phyloP scores from a whole-genome alignment of 2,329 filamentous ascomycete species.

The Nemania sp. region DNA sequence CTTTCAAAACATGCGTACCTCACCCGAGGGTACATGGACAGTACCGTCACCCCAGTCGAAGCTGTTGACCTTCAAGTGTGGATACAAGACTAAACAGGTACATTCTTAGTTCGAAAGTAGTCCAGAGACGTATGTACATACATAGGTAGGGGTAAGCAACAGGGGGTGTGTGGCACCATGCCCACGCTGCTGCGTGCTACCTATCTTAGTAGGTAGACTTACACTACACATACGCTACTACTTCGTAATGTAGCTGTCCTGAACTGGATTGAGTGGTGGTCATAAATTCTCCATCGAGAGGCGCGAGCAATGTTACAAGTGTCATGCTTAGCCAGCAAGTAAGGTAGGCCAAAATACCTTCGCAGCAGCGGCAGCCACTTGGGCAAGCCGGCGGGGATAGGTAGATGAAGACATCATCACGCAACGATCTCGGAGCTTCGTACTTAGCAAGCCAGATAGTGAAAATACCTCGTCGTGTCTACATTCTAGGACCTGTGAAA shows the following conservation, averaged over 20 bases:
- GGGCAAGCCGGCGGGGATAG: too few species aligned
- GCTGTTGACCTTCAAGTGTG: constrained; percentile 16
- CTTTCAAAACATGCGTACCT: constrained; percentile 22
- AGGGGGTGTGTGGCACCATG: constrained; percentile 23
- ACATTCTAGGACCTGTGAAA: neutral
- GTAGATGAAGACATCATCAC: too few species aligned
- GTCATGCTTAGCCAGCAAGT: too few species aligned
- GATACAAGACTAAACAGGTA: constrained; percentile 16
- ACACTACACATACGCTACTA: too few species aligned
- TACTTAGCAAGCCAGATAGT: neutral
- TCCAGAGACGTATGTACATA: constrained; percentile 11
- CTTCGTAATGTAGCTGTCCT: too few species aligned
- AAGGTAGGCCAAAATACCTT: too few species aligned
- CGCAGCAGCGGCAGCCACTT: too few species aligned
- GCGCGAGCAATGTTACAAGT: too few species aligned
- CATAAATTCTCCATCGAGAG: too few species aligned
- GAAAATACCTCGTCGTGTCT: constrained; percentile 5
- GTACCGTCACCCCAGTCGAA: constrained; percentile 26
- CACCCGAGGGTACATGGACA: constrained; percentile 17
- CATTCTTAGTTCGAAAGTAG: constrained; percentile 13
- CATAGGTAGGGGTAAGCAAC: constrained; percentile 20
- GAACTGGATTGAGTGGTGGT: constrained; percentile 1
- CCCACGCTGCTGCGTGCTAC: constrained; percentile 16
- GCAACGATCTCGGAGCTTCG: too few species aligned
- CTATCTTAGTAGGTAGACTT: constrained; percentile 24